phyloP scores from a whole-genome alignment of 164 flowering plant species.

The Pachysandra terminalis region DNA sequence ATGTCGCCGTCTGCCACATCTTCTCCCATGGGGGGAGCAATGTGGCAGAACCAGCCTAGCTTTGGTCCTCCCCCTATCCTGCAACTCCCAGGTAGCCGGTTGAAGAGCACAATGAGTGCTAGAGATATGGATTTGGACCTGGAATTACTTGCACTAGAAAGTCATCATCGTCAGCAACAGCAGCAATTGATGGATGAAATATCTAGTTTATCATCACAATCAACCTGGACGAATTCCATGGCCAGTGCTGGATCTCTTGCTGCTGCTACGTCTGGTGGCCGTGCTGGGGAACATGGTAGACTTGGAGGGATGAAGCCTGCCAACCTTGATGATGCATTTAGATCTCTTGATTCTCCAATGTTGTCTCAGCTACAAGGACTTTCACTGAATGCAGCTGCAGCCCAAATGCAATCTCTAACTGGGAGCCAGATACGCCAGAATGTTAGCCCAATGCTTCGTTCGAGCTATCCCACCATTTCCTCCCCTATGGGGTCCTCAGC shows the following conservation, averaged over 20 bases:
- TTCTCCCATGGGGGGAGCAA: conserved; percentile 45
- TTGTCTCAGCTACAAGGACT: conserved; percentile 52
- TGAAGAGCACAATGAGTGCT: conserved; percentile 62
- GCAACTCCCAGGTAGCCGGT: conserved; percentile 82
- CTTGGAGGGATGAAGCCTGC: conserved; percentile 53
- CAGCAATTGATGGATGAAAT: conserved; percentile 68
- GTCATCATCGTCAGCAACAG: conserved; percentile 28
- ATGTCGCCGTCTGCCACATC: conserved; percentile 60
- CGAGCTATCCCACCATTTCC: conserved; percentile 47
- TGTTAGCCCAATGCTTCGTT: conserved; percentile 46
- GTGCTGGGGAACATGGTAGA: conserved; percentile 24
- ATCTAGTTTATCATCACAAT: conserved; percentile 47
- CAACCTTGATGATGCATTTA: conserved; percentile 63
- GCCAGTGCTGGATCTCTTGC: conserved; percentile 24
- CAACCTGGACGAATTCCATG: conserved; percentile 32
- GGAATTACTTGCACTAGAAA: conserved; percentile 60
- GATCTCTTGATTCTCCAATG: conserved; percentile 48
- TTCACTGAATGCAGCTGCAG: conserved; percentile 24
- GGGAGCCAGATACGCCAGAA: conserved; percentile 51
- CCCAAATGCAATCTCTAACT: conserved; percentile 56
- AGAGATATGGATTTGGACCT: conserved; percentile 69
- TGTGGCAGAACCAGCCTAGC: conserved; percentile 62
- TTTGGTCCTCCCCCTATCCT: conserved; percentile 66
- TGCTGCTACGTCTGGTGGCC: conserved; percentile 18
- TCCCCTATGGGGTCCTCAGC: conserved; percentile 52